Base-by-base conservation (phyloP, 805 yeast species). In the Monosporozyma aquatica region DNA sequence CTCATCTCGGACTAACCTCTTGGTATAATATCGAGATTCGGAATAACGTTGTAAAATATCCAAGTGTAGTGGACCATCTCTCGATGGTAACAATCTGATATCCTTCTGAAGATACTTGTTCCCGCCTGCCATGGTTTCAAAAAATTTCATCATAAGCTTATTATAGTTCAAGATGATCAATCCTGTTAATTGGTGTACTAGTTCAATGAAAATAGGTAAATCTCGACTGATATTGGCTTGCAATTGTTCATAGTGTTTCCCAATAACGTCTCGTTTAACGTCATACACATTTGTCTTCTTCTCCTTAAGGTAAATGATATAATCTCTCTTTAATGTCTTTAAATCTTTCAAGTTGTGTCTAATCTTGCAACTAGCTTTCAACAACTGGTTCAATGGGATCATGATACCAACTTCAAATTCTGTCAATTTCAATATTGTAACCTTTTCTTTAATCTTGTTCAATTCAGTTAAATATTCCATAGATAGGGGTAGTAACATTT, bases 31-130 rank as follows among this genome's bases (percentile, higher is more conserved):
- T 35, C 62, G 55, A 6, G 67, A 50, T 2, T 50, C 40, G 0
- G 64, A 54, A 44, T 56, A 65, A 27, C 52, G 34, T 43, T 66
- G 67, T 24, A 67, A 48, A 11, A 68, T 63, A 43, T 67, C 71
- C 41, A 64, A 61, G 45, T 53, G 6, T 9, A 18, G 18, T 14
- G 17, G 10, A 22, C 30, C 29, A 10, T 14, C 24, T 47, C 47
- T 2, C 30, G 24, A 8, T 46, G 42, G 7, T 54, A n/a, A 11
- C 34, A 36, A 15, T 21, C 54, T 51, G 3, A 52, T 42, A 41
- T 60, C 66, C 24, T 53, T 54, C 6, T 51, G 46, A 18, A 64
- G 20, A 13, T 53, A 55, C 6, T 28, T 42, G 3, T 51, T 48
- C 4, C 62, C 61, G 6, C 70, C 71, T 20, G 61, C 47, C 28